These are phyloP conservation scores for Crithidia fasciculata DNA, from an alignment of 208 protist genomes.

Conservation along the genomic window DNA sequence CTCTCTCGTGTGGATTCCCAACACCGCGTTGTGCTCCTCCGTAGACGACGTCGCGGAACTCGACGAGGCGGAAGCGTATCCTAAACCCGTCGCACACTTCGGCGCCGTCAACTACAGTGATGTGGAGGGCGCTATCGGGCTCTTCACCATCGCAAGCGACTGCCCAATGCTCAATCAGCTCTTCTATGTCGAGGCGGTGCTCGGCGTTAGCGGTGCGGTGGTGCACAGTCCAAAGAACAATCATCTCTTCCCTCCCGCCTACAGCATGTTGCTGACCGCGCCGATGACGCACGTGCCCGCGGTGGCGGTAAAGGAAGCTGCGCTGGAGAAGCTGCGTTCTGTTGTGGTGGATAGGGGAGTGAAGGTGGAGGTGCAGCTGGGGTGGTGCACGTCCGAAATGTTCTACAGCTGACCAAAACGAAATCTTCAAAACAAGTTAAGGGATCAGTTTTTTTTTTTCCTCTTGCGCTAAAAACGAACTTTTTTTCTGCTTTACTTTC, in stretches of 20 bases:
- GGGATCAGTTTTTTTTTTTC: not conserved
- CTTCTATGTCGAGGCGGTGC: slow-evolving; percentile 10
- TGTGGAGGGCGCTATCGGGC: not conserved
- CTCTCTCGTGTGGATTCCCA: not conserved
- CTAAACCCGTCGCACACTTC: not conserved
- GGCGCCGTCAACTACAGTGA: not conserved
- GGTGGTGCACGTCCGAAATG: slow-evolving; percentile 9
- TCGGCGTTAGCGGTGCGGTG: not conserved
- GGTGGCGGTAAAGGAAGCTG: not conserved
- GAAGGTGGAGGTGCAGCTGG: slow-evolving; percentile 6
- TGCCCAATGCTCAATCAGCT: slow-evolving; percentile 3
- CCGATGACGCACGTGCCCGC: slow-evolving; percentile 3
- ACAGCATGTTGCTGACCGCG: slow-evolving; percentile 1
- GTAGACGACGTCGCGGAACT: not conserved
- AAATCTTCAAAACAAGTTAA: not conserved
- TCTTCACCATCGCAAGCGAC: not conserved
- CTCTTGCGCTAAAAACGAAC: not conserved
- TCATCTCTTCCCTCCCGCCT: not conserved
- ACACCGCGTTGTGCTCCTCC: not conserved
- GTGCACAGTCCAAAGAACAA: not conserved
- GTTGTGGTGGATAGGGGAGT: slow-evolving; percentile 1
- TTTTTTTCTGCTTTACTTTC: no score
- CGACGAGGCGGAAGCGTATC: not conserved
- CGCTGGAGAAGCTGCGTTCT: not conserved
- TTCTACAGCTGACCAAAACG: slow-evolving; percentile 9